Evolutionary conservation across 805 yeast species (phyloP).

Genomic region (Candida piceae): DNA sequence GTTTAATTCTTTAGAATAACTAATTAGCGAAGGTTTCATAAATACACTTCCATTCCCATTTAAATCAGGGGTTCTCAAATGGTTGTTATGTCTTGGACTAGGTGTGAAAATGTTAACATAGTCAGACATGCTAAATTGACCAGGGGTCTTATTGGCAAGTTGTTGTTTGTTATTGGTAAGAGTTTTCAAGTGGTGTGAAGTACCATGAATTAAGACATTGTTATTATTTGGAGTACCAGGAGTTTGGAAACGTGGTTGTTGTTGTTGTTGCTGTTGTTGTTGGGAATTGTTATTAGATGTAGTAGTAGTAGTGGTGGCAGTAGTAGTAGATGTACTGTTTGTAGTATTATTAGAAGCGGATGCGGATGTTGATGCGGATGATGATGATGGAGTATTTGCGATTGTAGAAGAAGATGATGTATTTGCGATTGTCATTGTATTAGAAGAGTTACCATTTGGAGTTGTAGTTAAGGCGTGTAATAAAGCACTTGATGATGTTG

Average conservation of each 20-base stretch:
- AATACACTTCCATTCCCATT: constrained; percentile 6
- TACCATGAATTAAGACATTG: constrained; percentile 3
- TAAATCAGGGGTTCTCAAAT: constrained; percentile 31
- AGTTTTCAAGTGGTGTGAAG: not conserved
- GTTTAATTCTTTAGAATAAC: constrained; percentile 21
- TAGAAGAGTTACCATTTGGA: constrained; percentile 3
- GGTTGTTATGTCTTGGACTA: constrained; percentile 40
- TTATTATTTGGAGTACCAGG: constrained; percentile 14
- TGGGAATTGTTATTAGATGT: not conserved
- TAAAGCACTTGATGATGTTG: constrained; percentile 1
- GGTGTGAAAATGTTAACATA: constrained; percentile 78
- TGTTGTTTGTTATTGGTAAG: not conserved
- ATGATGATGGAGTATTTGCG: not conserved
- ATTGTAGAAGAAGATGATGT: not conserved
- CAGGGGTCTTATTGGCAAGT: constrained; percentile 43
- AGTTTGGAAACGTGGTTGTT: constrained; percentile 8
- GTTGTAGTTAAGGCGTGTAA: constrained; percentile 1
- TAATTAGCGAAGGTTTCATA: constrained; percentile 17
- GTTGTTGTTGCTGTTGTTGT: constrained; percentile 1
- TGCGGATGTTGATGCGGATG: no score
- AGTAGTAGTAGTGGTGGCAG: not conserved
- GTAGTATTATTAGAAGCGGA: no score
- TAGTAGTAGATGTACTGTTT: no score
- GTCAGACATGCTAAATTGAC: constrained; percentile 71
- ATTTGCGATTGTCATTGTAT: not conserved